Evolutionary conservation across 2,329 filamentous ascomycete genomes (phyloP), one percentile per base, ranked within the genome.

Genomic region (Aspergillus piperis): DNA sequence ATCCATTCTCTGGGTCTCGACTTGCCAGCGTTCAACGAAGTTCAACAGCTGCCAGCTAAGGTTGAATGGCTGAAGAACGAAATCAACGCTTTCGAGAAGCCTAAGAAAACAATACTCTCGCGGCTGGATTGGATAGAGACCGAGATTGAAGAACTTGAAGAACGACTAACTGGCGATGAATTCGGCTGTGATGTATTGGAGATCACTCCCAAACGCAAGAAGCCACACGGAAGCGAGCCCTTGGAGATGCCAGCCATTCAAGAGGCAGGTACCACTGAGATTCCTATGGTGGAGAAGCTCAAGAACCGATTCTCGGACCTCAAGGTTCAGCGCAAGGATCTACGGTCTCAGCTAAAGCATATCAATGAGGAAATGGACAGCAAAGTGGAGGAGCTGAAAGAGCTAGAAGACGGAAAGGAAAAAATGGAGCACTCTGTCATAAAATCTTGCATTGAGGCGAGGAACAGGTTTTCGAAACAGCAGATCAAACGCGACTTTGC

Each of bases 1-100:
- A 47, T 75, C 65, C 72, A 76, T 11, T 75, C 68, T 17, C 70
- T 83, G 5, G 69, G 66, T 1, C 67, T 81, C 2, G 71, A 75
- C 1, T 11, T 60, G n/a, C 54, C 61, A 5, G 5, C 23, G 3
- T 15, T 54, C 2, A 15, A 36, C 0, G 8, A 42, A 7, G 2
- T 32, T 2, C 13, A 8, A 30, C 15, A 39, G 11, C 21, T 21
- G 4, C 32, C 15, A 7, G 38, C 15, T 1, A 17, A 5, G 21
- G 0, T 25, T 17, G 11, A 32, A 25, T 30, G 27, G 27, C 8
- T 30, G 27, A 11, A 30, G 3, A 30, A 30, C 10, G n/a, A 15
- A 15, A 27, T 54, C 2, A 8, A 30, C 1, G 21, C 4, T 7
- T 21, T 27, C 19, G 19, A 42, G 25, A 17, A 17, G 15, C 17